Evolutionary conservation across 805 yeast genomes (phyloP), one percentile per base, ranked within the genome.

Genomic region (Candida insectorum): DNA sequence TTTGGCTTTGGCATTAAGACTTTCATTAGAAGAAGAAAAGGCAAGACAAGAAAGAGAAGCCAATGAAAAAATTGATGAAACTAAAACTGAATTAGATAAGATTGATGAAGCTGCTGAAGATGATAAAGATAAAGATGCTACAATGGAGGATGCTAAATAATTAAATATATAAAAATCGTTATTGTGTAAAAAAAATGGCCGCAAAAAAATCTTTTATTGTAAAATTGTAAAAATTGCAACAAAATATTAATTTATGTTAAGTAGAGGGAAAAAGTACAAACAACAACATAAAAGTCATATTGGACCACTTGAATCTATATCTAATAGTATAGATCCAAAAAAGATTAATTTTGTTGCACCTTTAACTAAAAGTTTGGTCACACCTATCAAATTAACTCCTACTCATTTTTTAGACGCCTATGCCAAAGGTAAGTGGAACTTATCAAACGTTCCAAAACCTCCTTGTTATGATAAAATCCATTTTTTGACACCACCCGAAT

Each of bases 1-100:
- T 61, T 75, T 93, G 54, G 98, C 97, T 0, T 71, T 93, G 70
- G 98, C 97, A 1, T 75, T 93, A 51, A 79, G 97, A 55, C 70
- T 93, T 59, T 91, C 97, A 0, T 70, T 93, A 51, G 97, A 93
- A 54, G 98, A 93, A 54, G 97, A 91, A 56, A 85, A 82, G 49
- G 81, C 85, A 32, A 79, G 97, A 65, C 96, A 87, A 54, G 95
- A 85, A 45, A 75, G 89, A 54, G 80, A 78, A 47, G 70, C 76
- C 20, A 56, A 57, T 3, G 69, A 63, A 24, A 49, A 51, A 37
- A 50, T 54, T 11, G 46, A 48, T 21, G 45, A 51, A 16, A 52
- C 44, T n/a, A 37, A 38, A 9, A 24, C 29, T 6, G 41, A 31
- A 22, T 52, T 59, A 43, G 60, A 56, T 26, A 59, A 57, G 42